phyloP scores from a whole-genome alignment of 768 basidiomycete genomes.

The Hygrophorus pudorinus region DNA sequence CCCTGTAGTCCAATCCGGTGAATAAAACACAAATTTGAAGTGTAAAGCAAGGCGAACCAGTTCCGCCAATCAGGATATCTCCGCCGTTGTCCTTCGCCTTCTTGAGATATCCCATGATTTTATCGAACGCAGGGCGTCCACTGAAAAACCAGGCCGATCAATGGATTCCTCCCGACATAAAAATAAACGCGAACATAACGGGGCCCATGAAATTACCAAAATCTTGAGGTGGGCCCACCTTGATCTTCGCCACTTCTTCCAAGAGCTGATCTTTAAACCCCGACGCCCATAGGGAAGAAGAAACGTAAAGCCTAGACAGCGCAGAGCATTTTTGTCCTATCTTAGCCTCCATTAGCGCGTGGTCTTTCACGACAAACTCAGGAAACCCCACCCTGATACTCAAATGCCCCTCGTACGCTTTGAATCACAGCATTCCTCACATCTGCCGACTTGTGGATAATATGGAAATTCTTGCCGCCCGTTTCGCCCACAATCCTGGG shows the following conservation, averaged over 20 bases:
- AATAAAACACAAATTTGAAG: neutral
- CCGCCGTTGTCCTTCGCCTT: slow-evolving; percentile 87
- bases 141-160: slow-evolving; percentile 25
- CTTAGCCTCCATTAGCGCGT: neutral
- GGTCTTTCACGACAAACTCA: neutral
- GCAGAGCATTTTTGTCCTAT: slow-evolving; percentile 95
- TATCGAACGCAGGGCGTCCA: slow-evolving; percentile 82
- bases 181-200: slow-evolving; percentile 59
- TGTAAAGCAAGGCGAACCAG: slow-evolving; percentile 31
- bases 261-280: slow-evolving; percentile 82
- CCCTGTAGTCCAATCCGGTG: slow-evolving; percentile 25
- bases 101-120: slow-evolving; percentile 70
- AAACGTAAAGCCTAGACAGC: slow-evolving; percentile 82
- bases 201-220: slow-evolving; percentile 90
- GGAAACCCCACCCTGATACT: slow-evolving; percentile 70
- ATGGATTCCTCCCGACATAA: neutral
- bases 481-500: slow-evolving; percentile 98
- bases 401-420: slow-evolving; percentile 80
- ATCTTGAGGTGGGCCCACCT: slow-evolving; percentile 66
- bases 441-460: slow-evolving; percentile 84
- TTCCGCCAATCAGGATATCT: slow-evolving; percentile 81
- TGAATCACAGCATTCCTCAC: slow-evolving; percentile 86
- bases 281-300: slow-evolving; percentile 70
- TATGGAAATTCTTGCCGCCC: slow-evolving; percentile 97
- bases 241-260: slow-evolving; percentile 72